A percentile compares a stretch with the other conserved stretches of the same genome.
These are phyloP conservation scores for Sherardia arvensis DNA, from an alignment of 257 asterid genomes.

Conservation along the genomic window DNA sequence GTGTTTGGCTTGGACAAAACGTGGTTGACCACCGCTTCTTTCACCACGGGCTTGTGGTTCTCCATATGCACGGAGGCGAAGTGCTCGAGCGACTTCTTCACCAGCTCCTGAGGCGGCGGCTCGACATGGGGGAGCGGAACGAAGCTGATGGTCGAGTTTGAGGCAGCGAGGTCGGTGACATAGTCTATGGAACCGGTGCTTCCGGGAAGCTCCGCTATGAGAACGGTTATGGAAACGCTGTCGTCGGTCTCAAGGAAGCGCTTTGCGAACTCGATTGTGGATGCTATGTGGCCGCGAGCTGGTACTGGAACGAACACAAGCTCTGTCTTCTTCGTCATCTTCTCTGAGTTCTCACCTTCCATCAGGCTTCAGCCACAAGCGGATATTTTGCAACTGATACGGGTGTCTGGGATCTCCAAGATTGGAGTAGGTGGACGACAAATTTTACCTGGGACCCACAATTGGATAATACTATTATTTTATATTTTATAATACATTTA, in stretches of 20 bases:
- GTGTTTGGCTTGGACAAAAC: background rate
- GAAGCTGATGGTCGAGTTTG: background rate
- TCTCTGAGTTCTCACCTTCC: background rate
- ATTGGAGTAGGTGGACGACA: background rate
- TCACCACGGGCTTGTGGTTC: conserved; percentile 1
- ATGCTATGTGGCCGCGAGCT: background rate
- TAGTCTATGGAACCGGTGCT: background rate
- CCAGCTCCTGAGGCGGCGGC: background rate
- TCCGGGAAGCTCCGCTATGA: background rate
- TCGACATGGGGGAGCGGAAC: background rate
- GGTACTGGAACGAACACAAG: conserved; percentile 6
- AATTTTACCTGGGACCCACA: background rate
- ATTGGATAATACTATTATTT: too few species aligned
- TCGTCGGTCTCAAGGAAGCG: conserved; percentile 1
- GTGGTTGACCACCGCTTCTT: conserved; percentile 1
- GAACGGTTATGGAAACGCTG: conserved; percentile 2
- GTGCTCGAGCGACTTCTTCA: background rate
- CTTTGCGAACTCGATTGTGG: conserved; percentile 8
- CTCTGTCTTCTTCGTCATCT: background rate
- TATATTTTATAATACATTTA: too few species aligned
- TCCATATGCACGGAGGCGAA: background rate
- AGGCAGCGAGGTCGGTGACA: background rate
- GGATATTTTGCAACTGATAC: background rate
- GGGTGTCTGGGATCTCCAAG: background rate
- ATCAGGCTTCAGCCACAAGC: background rate